A percentile compares a stretch with the other conserved stretches of the same genome.
phyloP scores from a whole-genome alignment of 345 rosid species.

The Anacardium occidentale region DNA sequence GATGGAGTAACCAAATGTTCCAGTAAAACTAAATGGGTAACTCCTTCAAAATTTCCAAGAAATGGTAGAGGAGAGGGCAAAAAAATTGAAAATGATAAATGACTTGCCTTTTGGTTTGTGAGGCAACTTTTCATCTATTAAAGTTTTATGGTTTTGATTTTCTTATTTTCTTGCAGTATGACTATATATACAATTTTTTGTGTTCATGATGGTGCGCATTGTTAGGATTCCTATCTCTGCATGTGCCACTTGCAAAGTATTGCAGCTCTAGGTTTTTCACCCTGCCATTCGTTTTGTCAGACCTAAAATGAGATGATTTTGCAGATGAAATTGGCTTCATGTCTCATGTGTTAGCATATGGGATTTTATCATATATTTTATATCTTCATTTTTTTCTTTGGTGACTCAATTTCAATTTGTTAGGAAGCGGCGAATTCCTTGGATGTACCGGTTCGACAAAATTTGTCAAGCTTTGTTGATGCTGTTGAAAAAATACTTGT shows the following conservation, averaged over 20 bases:
- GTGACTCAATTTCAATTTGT: slow-evolving; percentile 4
- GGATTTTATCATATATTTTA: too few relatives aligned
- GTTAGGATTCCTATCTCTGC: neutral
- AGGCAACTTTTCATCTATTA: neutral
- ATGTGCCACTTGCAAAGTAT: neutral
- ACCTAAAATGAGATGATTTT: neutral
- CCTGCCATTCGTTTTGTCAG: neutral
- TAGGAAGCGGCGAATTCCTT: slow-evolving; percentile 51
- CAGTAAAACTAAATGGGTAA: too few relatives aligned
- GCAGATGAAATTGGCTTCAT: neutral
- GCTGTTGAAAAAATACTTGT: slow-evolving; percentile 43
- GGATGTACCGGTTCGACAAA: slow-evolving; percentile 34
- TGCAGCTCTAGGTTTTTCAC: neutral
- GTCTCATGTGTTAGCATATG: neutral
- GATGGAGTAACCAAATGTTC: neutral
- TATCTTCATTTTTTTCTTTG: neutral
- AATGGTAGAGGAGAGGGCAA: neutral
- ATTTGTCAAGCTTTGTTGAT: slow-evolving; percentile 45
- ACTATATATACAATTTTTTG: neutral
- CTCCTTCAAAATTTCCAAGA: neutral
- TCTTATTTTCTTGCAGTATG: neutral
- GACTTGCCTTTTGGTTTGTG: neutral
- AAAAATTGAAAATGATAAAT: neutral
- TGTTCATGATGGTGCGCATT: neutral
- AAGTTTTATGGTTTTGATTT: neutral